Evolutionary conservation across 352 stramenopile species (phyloP), one percentile per base, ranked within the genome.

Genomic region (Stramenopiles sp.): DNA sequence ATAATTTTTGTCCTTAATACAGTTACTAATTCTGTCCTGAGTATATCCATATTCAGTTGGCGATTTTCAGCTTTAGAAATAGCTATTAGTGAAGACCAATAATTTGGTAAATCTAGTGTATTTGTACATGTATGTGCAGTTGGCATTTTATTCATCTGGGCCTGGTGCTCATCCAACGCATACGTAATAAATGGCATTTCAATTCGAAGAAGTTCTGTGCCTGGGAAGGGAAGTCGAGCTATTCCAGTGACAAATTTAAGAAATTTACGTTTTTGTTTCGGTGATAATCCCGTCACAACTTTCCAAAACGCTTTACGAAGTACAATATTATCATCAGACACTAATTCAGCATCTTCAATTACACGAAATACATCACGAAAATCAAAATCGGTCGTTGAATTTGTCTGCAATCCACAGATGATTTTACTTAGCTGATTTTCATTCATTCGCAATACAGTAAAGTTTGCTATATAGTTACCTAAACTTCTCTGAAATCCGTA

Each of bases 101-200:
- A 41, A 5, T 3, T 5, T 3, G 36, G 36, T 23, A 41, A 8
- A 21, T 41, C 36, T 6, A 41, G 36, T 23, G 36, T 28, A 12
- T 41, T 41, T 21, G 36, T 41, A 23, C 36, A 41, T 7, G 36
- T 41, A 23, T 41, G 36, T 21, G 10, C 19, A 5, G 4, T 3
- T 4, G 36, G 36, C 5, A 41, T 21, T 15, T 4, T 5, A 5
- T 3, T 5, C 4, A 34, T n/a, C 19, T 6, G 3, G 5, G 12
- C 3, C 5, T 5, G 5, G 4, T 29, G 15, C 36, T 28, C 5
- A 3, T 4, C 15, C 10, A 34, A 5, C 7, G 21, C 15, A 7
- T 19, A 5, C 5, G 19, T 3, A 21, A 41, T 37, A 5, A n/a
- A 5, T 6, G 36, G 4, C 4, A 37, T 6, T 4, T 41, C 36